Evolutionary conservation across 176 grass and related monocot species (phyloP).

Genomic region (Phoenix dactylifera): DNA sequence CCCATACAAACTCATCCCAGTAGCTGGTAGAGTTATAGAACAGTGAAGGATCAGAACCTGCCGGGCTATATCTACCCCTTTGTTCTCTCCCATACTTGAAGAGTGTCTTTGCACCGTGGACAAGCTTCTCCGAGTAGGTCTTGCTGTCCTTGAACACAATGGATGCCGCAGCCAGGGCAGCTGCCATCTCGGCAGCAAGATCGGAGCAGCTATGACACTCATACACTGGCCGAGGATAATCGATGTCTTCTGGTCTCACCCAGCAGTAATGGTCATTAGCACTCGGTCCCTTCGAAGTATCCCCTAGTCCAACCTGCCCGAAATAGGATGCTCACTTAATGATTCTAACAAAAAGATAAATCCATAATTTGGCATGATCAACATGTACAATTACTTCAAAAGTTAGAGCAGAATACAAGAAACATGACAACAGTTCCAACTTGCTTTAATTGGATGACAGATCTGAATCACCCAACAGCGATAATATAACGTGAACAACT

Average conservation of each 20-base stretch:
- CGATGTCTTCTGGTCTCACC: conserved; percentile 2
- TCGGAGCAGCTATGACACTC: conserved; percentile 5
- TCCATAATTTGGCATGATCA: too few relatives aligned
- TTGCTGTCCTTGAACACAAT: conserved; percentile 12
- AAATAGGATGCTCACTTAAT: neutral
- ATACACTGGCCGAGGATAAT: conserved; percentile 1
- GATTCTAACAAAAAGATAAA: too few relatives aligned
- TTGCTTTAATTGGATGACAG: too few relatives aligned
- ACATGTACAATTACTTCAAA: too few relatives aligned
- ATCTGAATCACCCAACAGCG: too few relatives aligned
- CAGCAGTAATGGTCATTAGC: conserved; percentile 9
- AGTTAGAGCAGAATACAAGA: too few relatives aligned
- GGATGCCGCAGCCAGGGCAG: conserved; percentile 2
- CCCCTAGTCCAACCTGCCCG: neutral
- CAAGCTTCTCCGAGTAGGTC: conserved; percentile 6
- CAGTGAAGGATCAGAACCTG: neutral
- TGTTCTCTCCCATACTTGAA: conserved; percentile 9
- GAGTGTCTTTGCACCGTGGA: neutral
- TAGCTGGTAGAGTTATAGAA: conserved; percentile 7
- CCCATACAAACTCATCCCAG: conserved; percentile 11
- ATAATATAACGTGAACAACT: too few relatives aligned
- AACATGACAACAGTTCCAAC: too few relatives aligned
- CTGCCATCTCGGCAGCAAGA: conserved; percentile 1
- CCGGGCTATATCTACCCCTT: conserved; percentile 7
- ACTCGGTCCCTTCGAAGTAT: neutral